These are phyloP conservation scores for Calvatia gigantea DNA, from an alignment of 768 basidiomycete genomes.

Conservation along the genomic window DNA sequence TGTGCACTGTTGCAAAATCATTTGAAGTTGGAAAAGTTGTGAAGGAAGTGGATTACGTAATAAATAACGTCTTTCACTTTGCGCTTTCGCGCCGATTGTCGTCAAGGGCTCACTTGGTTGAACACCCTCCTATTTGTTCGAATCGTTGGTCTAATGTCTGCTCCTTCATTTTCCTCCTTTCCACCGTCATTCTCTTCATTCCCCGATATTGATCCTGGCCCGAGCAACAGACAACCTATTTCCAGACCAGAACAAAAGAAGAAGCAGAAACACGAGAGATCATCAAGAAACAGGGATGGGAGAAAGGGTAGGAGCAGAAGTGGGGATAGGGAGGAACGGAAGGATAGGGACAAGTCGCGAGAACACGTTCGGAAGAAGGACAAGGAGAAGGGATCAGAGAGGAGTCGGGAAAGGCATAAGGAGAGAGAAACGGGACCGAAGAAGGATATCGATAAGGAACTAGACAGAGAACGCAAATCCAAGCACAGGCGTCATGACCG, in stretches of 20 bases:
- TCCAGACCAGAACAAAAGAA: slow-evolving; percentile 4
- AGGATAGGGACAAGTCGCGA: slow-evolving; percentile 3
- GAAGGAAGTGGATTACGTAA: slow-evolving; percentile 15
- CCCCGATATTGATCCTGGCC: slow-evolving; percentile 48
- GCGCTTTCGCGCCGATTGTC: no score
- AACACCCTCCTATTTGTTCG: no score
- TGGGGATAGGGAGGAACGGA: slow-evolving; percentile 16
- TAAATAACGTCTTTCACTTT: no score
- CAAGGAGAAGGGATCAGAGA: slow-evolving; percentile 16
- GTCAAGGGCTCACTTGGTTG: no score
- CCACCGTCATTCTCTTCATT: slow-evolving; percentile 69
- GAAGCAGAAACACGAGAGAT: slow-evolving; percentile 12
- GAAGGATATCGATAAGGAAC: slow-evolving; percentile 17
- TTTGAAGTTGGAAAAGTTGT: no score
- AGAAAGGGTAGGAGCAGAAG: slow-evolving; percentile 13
- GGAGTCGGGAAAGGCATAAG: slow-evolving; percentile 10
- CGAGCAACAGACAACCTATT: slow-evolving; percentile 11
- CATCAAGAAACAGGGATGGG: slow-evolving; percentile 2
- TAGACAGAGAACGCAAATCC: slow-evolving; percentile 14
- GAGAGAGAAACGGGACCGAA: slow-evolving; percentile 16
- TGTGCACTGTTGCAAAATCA: no score
- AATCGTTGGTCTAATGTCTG: slow-evolving; percentile 33
- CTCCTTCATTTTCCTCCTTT: slow-evolving; percentile 60
- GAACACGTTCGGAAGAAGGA: slow-evolving; percentile 16
- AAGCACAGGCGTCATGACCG: slow-evolving; percentile 23